phyloP scores from a whole-genome alignment of 345 rosid genomes.

The Cardamine resedifolia region DNA sequence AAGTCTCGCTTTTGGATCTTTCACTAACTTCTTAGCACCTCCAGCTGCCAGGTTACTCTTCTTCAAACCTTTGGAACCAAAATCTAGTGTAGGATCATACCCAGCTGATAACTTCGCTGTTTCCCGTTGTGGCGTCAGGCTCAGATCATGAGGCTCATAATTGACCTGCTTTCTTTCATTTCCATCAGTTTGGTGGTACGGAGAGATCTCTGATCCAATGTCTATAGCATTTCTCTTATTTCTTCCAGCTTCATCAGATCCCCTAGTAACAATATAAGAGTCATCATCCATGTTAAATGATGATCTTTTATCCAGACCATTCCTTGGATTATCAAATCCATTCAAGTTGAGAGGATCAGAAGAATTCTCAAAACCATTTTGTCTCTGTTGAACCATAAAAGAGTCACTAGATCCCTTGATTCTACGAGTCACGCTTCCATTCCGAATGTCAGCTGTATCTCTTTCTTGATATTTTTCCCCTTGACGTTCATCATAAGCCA shows the following conservation, averaged over 20 bases:
- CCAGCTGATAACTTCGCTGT: constrained; percentile 51
- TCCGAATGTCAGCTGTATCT: constrained; percentile 44
- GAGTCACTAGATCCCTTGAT: constrained; percentile 53
- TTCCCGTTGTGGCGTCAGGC: constrained; percentile 73
- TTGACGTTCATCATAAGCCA: constrained; percentile 48
- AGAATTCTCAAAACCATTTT: constrained; percentile 42
- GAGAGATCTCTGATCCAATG: constrained; percentile 63
- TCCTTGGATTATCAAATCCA: constrained; percentile 51
- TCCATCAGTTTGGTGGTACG: constrained; percentile 44
- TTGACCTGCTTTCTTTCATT: constrained; percentile 46
- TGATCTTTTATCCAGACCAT: constrained; percentile 46
- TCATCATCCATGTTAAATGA: constrained; percentile 62
- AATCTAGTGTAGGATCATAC: constrained; percentile 83
- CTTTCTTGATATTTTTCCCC: constrained; percentile 48
- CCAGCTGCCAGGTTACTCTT: constrained; percentile 48
- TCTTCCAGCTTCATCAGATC: constrained; percentile 54
- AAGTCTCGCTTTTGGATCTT: constrained; percentile 60
- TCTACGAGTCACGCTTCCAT: constrained; percentile 49
- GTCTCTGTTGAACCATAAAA: constrained; percentile 46
- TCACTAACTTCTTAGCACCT: constrained; percentile 56
- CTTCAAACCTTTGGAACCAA: constrained; percentile 50
- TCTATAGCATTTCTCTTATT: constrained; percentile 53
- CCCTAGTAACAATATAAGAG: constrained; percentile 70
- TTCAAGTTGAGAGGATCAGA: constrained; percentile 54
- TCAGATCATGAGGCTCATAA: constrained; percentile 81